phyloP scores from a whole-genome alignment of 1,139 yeast species.

The Fermentozyma sake region DNA sequence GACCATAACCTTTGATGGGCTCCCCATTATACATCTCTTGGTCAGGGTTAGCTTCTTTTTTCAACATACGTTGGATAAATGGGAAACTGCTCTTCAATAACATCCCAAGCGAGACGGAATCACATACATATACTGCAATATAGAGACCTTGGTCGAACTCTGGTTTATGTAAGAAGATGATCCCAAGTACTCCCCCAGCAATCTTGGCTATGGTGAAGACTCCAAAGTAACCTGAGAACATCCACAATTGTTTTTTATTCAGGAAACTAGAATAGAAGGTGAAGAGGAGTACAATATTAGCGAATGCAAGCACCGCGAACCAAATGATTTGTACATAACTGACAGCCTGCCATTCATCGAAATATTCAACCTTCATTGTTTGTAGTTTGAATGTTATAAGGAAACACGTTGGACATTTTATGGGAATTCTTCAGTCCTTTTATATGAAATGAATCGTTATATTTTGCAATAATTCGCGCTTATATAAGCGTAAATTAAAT shows the following conservation, averaged over 20 bases:
- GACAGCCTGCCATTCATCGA: slow-evolving; percentile 13
- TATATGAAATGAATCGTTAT: background rate
- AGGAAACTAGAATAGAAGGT: slow-evolving; percentile 1
- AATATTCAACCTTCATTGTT: slow-evolving; percentile 6
- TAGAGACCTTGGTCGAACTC: slow-evolving; percentile 7
- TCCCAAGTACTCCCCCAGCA: slow-evolving; percentile 15
- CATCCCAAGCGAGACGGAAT: slow-evolving; percentile 16
- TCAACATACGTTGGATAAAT: slow-evolving; percentile 8
- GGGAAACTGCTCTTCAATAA: slow-evolving; percentile 12
- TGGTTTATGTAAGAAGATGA: slow-evolving; percentile 8
- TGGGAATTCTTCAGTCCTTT: background rate
- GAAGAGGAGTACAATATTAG: slow-evolving; percentile 1
- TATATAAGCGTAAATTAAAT: slow-evolving; percentile 4
- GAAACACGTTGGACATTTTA: background rate
- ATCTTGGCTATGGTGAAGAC: slow-evolving; percentile 12
- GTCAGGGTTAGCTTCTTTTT: slow-evolving; percentile 3
- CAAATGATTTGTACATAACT: slow-evolving; percentile 14
- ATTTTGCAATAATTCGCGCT: slow-evolving; percentile 1
- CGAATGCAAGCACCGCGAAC: slow-evolving; percentile 9
- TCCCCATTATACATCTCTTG: background rate
- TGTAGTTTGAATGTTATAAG: background rate
- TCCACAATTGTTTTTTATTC: slow-evolving; percentile 2
- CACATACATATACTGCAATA: slow-evolving; percentile 16
- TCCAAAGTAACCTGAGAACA: slow-evolving; percentile 8
- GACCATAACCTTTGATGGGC: too few relatives aligned